Conservation (phyloP, 495 filamentous ascomycete genomes). For the Penicillium pancosmium region DNA sequence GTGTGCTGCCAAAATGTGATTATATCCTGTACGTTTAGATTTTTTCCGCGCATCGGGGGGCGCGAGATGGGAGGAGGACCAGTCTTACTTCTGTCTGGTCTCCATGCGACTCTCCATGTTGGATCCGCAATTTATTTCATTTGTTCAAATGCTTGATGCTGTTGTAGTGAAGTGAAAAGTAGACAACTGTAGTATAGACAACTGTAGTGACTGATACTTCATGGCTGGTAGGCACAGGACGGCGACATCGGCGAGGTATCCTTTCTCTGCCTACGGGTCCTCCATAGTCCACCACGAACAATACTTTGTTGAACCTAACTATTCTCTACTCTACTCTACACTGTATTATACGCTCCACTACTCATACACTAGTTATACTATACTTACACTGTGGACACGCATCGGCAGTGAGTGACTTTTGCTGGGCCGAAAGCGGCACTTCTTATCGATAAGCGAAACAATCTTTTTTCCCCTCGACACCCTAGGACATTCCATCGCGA, state of each 20-base stretch:
- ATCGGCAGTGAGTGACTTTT: constrained; percentile 5
- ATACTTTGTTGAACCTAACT: too few relatives aligned
- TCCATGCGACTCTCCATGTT: constrained; percentile 35
- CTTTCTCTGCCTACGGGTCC: neutral
- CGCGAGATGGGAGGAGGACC: constrained; percentile 36
- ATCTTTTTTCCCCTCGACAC: constrained; percentile 38
- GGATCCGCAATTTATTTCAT: constrained; percentile 37
- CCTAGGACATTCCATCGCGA: constrained; percentile 10
- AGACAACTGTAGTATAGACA: neutral
- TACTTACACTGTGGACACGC: neutral
- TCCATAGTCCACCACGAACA: too few relatives aligned
- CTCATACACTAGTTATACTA: too few relatives aligned
- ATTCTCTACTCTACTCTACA: too few relatives aligned
- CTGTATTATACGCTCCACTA: too few relatives aligned
- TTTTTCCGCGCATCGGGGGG: constrained; percentile 44
- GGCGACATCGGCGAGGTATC: too few relatives aligned
- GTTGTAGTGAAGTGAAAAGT: neutral
- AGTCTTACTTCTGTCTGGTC: constrained; percentile 33
- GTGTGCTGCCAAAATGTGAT: constrained; percentile 45
- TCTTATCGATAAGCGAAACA: constrained; percentile 53
- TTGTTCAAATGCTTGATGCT: constrained; percentile 20
- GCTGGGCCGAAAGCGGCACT: constrained; percentile 40
- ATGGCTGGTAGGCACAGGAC: too few relatives aligned
- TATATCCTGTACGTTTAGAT: constrained; percentile 57
- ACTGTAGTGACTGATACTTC: neutral